These are phyloP conservation scores for Cladosporium austrohemisphaericum DNA, from an alignment of 2,329 filamentous ascomycete species.

Conservation along the genomic window DNA sequence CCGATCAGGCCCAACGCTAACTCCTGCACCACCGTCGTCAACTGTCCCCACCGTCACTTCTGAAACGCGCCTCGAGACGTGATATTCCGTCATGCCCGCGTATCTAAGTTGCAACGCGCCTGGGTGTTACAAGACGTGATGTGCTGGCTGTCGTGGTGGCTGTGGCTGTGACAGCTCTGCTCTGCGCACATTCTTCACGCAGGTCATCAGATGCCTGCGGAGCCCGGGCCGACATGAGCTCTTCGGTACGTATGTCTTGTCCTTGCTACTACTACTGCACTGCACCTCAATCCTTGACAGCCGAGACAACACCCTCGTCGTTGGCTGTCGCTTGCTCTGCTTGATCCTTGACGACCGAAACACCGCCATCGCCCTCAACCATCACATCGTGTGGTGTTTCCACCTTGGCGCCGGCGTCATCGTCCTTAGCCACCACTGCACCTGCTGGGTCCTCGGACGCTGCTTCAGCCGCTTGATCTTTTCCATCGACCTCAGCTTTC, in stretches of 20 bases:
- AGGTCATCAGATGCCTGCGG: background rate
- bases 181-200: too few relatives aligned
- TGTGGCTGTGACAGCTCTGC: too few relatives aligned
- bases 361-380: background rate
- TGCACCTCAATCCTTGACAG: background rate
- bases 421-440: too few relatives aligned
- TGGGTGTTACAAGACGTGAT: too few relatives aligned
- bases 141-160: too few relatives aligned
- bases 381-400: background rate
- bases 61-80: slow-evolving; percentile 3
- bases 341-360: background rate
- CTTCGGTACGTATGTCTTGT: background rate
- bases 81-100: too few relatives aligned
- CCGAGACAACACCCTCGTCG: slow-evolving; percentile 1
- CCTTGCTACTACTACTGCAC: too few relatives aligned
- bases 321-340: background rate
- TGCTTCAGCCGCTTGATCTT: background rate
- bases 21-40: too few relatives aligned
- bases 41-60: too few relatives aligned
- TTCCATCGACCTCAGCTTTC: background rate
- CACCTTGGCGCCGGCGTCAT: background rate
- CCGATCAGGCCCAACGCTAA: background rate
- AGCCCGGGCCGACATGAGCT: slow-evolving; percentile 1
- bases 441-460: slow-evolving; percentile 1
- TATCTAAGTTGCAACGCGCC: too few relatives aligned